Evolutionary conservation across 1,139 yeast genomes (phyloP).

Genomic region (Suhomyces choctaworum): DNA sequence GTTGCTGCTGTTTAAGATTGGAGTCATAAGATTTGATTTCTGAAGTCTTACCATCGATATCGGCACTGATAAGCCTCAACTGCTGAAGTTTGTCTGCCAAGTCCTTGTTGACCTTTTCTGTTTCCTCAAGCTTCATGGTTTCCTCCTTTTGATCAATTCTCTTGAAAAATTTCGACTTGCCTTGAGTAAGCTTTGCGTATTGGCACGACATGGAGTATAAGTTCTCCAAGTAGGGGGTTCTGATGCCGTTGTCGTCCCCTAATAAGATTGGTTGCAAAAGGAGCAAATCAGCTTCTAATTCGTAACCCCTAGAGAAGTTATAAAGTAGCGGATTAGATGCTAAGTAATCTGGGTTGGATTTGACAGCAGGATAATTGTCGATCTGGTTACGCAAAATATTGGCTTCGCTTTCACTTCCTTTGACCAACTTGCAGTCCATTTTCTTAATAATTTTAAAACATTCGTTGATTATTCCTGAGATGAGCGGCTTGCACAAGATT

Average conservation of each 20-base stretch:
- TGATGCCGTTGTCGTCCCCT: constrained; percentile 81
- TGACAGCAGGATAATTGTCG: constrained; percentile 39
- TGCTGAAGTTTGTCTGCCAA: constrained; percentile 19
- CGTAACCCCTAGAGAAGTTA: constrained; percentile 55
- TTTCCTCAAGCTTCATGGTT: background rate
- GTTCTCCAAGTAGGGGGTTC: constrained; percentile 88
- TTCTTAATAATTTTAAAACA: constrained; percentile 70
- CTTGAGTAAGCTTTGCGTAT: constrained; percentile 50
- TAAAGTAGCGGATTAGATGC: constrained; percentile 59
- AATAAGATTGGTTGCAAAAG: constrained; percentile 81
- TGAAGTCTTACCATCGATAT: constrained; percentile 22
- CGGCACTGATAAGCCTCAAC: constrained; percentile 22
- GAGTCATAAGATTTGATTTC: constrained; percentile 24
- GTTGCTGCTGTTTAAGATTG: constrained; percentile 25
- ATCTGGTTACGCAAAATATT: constrained; percentile 57
- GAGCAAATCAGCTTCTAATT: constrained; percentile 68
- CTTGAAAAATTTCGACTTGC: constrained; percentile 36
- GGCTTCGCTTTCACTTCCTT: constrained; percentile 64
- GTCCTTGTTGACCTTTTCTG: constrained; percentile 1
- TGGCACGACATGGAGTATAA: constrained; percentile 80
- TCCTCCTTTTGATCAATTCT: constrained; percentile 19
- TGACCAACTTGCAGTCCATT: constrained; percentile 73
- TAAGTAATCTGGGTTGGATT: constrained; percentile 29
- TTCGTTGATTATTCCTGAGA: constrained; percentile 77
- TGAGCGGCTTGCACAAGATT: constrained; percentile 80